Evolutionary conservation across 176 grass and related monocot species (phyloP).

Genomic region (Paspalum notatum): DNA sequence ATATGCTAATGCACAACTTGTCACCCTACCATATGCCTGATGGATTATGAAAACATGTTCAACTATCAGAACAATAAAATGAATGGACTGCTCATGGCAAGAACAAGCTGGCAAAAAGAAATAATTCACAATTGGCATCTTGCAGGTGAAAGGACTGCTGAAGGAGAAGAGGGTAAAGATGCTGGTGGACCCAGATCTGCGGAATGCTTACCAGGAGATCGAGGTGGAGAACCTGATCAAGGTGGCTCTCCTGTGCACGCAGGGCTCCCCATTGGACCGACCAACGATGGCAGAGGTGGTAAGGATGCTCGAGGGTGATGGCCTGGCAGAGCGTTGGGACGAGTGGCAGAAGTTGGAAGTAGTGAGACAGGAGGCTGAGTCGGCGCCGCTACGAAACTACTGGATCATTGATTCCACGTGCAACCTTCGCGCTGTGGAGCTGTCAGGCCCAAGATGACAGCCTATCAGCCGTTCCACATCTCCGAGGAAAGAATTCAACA

Average conservation of each 20-base stretch:
- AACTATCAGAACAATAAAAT: not conserved
- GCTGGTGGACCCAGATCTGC: conserved; percentile 64
- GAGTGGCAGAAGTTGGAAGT: conserved; percentile 83
- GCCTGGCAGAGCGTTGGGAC: conserved; percentile 68
- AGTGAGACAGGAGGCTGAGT: conserved; percentile 55
- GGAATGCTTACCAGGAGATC: conserved; percentile 47
- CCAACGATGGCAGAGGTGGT: conserved; percentile 82
- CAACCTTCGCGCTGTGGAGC: conserved; percentile 57
- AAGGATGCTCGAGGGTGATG: conserved; percentile 79
- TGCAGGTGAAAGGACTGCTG: conserved; percentile 62
- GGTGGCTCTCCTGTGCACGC: conserved; percentile 72
- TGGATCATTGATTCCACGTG: conserved; percentile 66
- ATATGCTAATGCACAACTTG: conserved; percentile 44
- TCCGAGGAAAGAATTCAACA: conserved; percentile 7
- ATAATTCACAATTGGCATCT: conserved; percentile 29
- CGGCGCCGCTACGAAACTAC: conserved; percentile 36
- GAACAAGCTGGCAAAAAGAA: conserved; percentile 24
- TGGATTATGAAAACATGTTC: conserved; percentile 23
- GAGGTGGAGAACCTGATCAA: conserved; percentile 79
- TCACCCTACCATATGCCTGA: conserved; percentile 20
- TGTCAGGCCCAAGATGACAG: conserved; percentile 73
- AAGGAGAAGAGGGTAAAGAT: conserved; percentile 63
- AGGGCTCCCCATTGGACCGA: conserved; percentile 68
- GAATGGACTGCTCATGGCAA: not conserved
- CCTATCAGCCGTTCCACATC: not conserved